Conservation (phyloP, 805 yeast species). For the Millerozyma miso region DNA sequence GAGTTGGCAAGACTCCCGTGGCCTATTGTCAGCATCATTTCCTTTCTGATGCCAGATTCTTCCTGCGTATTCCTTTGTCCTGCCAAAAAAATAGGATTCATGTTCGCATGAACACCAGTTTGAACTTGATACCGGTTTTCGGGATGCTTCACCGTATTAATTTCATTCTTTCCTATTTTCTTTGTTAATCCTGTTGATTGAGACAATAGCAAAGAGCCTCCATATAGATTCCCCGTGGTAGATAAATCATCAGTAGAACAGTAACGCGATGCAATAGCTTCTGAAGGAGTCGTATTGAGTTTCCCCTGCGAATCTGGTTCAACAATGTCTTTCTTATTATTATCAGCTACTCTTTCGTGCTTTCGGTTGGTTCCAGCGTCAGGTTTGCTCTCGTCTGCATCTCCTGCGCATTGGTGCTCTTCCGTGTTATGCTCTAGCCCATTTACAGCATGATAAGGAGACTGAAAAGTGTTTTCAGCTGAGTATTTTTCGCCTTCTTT, state of each 20-base stretch:
- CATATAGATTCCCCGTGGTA: constrained; percentile 29
- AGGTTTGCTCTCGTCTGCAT: not conserved
- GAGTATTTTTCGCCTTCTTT: not conserved
- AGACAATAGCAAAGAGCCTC: constrained; percentile 39
- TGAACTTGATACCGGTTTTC: not conserved
- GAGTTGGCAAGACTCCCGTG: not conserved
- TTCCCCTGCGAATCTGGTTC: not conserved
- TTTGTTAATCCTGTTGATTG: constrained; percentile 41
- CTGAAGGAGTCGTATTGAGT: not conserved
- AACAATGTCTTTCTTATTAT: not conserved
- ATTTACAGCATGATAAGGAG: not conserved
- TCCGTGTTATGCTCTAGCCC: not conserved
- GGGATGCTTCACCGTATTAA: not conserved
- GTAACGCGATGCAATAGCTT: constrained; percentile 8
- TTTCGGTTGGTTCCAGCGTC: not conserved
- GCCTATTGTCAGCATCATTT: not conserved
- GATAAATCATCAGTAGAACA: constrained; percentile 25
- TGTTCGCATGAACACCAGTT: constrained; percentile 1
- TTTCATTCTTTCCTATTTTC: constrained; percentile 20
- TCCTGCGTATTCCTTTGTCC: not conserved
- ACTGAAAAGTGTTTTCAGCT: not conserved
- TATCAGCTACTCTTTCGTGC: not conserved
- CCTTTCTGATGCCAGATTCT: not conserved
- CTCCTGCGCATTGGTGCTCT: not conserved
- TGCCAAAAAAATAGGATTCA: not conserved